These are phyloP conservation scores for Cordyceps cateniannulata DNA, from an alignment of 2,329 filamentous ascomycete genomes.

Conservation along the genomic window DNA sequence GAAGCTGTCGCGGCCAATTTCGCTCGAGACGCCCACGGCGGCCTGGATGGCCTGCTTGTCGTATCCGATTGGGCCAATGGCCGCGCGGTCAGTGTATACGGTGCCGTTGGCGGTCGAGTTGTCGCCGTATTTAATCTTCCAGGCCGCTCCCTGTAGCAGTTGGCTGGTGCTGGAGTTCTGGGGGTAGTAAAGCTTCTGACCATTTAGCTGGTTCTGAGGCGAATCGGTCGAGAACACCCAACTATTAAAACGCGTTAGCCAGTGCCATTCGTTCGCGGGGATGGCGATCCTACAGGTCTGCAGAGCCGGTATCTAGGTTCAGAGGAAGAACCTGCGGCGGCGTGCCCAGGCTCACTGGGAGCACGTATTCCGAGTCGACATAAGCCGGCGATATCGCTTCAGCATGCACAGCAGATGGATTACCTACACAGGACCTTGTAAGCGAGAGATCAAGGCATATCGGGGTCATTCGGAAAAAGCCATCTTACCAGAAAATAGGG, in stretches of 20 bases:
- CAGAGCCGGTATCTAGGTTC: conserved; percentile 59
- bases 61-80: conserved; percentile 53
- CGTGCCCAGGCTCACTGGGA: conserved; percentile 56
- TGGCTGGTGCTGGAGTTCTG: conserved; percentile 34
- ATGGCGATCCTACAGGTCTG: conserved; percentile 40
- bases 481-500: conserved; percentile 7
- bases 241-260: conserved; percentile 38
- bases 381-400: conserved; percentile 16
- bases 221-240: conserved; percentile 63
- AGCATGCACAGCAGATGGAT: conserved; percentile 22
- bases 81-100: conserved; percentile 60
- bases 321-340: conserved; percentile 52
- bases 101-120: conserved; percentile 55
- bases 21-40: conserved; percentile 49
- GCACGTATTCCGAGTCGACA: conserved; percentile 51
- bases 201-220: conserved; percentile 35
- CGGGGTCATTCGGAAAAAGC: not conserved
- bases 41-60: conserved; percentile 59
- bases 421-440: conserved; percentile 18
- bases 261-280: not conserved
- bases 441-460: not conserved
- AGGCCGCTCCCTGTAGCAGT: conserved; percentile 36
- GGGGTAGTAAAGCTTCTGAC: conserved; percentile 54
- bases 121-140: conserved; percentile 60
- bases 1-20: conserved; percentile 29